phyloP scores from a whole-genome alignment of 805 yeast species.

The Zygotorulaspora florentina region DNA sequence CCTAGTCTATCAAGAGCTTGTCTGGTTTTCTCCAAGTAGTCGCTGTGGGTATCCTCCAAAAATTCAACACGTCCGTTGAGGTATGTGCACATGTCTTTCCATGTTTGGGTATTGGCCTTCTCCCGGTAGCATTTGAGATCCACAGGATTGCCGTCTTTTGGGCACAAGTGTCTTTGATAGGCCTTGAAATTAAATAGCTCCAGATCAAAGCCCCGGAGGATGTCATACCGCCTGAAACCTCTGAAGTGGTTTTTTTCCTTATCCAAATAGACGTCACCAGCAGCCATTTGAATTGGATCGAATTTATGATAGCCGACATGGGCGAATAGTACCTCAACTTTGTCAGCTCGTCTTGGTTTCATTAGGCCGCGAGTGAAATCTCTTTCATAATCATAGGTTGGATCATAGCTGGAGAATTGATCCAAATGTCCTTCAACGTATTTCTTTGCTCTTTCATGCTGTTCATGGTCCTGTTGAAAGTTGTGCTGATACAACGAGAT shows the following conservation, averaged over 20 bases:
- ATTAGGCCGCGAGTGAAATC: conserved; percentile 14
- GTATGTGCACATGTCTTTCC: conserved; percentile 24
- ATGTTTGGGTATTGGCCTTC: conserved; percentile 9
- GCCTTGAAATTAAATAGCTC: conserved; percentile 24
- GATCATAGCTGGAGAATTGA: conserved; percentile 12
- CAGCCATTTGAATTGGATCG: conserved; percentile 31
- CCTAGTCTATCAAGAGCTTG: not conserved
- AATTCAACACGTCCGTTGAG: conserved; percentile 16
- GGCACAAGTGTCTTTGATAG: conserved; percentile 20
- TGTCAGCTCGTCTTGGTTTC: conserved; percentile 11
- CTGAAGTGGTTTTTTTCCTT: conserved; percentile 26
- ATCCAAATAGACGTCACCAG: conserved; percentile 15
- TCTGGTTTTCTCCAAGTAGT: not conserved
- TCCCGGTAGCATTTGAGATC: conserved; percentile 17
- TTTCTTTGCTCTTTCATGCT: conserved; percentile 14
- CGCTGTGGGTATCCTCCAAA: conserved; percentile 11
- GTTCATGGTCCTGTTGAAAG: conserved; percentile 44
- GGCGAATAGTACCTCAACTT: conserved; percentile 32
- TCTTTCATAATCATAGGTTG: conserved; percentile 13
- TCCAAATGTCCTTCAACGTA: conserved; percentile 10
- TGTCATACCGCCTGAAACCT: conserved; percentile 15
- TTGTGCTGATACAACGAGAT: conserved; percentile 47
- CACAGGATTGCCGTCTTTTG: conserved; percentile 7
- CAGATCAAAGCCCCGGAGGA: conserved; percentile 23
- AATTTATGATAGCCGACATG: conserved; percentile 39